phyloP scores from a whole-genome alignment of 345 rosid species.

The Euphorbia tirucalli region DNA sequence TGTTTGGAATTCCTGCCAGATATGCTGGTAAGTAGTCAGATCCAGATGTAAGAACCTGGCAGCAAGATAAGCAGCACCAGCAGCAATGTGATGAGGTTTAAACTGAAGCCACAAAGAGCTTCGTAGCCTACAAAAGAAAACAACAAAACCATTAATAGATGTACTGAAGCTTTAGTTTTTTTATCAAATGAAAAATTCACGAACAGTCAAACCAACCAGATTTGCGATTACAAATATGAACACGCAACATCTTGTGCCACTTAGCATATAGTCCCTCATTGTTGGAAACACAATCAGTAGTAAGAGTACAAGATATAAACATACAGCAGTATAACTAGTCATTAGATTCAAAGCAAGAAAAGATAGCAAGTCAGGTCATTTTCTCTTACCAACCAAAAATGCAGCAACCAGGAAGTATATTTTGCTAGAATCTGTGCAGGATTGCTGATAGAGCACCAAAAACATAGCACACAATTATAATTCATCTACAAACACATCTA shows the following conservation, averaged over 20 bases:
- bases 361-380: constrained; percentile 33
- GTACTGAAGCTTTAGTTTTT: neutral
- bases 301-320: constrained; percentile 19
- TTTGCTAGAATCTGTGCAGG: constrained; percentile 73
- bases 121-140: constrained; percentile 59
- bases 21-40: constrained; percentile 47
- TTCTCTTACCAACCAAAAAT: constrained; percentile 87
- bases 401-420: constrained; percentile 57
- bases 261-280: constrained; percentile 27
- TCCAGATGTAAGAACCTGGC: constrained; percentile 57
- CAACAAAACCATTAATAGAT: neutral
- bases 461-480: constrained; percentile 53
- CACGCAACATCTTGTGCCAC: constrained; percentile 24
- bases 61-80: constrained; percentile 77
- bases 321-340: constrained; percentile 6
- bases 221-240: constrained; percentile 7
- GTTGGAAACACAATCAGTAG: constrained; percentile 21
- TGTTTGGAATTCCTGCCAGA: constrained; percentile 68
- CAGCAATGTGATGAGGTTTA: constrained; percentile 78
- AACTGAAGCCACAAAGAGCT: constrained; percentile 86
- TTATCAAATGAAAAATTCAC: constrained; percentile 9
- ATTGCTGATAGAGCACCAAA: constrained; percentile 60
- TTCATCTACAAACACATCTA: constrained; percentile 54
- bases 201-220: constrained; percentile 30
- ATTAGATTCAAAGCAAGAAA: constrained; percentile 23